Evolutionary conservation across 2,329 filamentous ascomycete species (phyloP).

Genomic region (Sarocladium strictum): DNA sequence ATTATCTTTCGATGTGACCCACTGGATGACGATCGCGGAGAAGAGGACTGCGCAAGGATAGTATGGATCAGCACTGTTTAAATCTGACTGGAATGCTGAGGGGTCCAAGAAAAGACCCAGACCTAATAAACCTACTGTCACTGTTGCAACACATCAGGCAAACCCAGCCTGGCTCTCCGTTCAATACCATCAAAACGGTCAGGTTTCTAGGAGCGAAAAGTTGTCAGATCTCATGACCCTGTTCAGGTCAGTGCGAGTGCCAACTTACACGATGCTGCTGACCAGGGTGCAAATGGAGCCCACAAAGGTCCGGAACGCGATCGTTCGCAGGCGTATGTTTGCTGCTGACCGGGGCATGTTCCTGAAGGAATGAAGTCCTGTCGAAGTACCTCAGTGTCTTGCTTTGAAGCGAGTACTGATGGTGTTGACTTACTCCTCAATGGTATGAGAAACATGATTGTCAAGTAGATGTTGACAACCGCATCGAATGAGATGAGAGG

Average conservation of each 20-base stretch:
- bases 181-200: constrained; percentile 49
- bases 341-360: constrained; percentile 34
- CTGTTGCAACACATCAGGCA: constrained; percentile 61
- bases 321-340: constrained; percentile 39
- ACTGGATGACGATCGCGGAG: constrained; percentile 55
- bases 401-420: too few species aligned
- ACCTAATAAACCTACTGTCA: constrained; percentile 45
- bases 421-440: constrained; percentile 40
- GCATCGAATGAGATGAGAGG: constrained; percentile 57
- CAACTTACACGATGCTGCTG: constrained; percentile 49
- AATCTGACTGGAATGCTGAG: not conserved
- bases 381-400: not conserved
- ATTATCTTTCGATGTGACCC: constrained; percentile 46
- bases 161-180: constrained; percentile 59
- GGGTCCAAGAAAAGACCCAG: too few species aligned
- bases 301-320: constrained; percentile 53
- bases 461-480: constrained; percentile 57
- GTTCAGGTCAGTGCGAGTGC: not conserved
- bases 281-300: constrained; percentile 51
- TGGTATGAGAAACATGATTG: constrained; percentile 56
- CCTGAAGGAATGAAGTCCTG: constrained; percentile 50
- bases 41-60: constrained; percentile 43
- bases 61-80: not conserved
- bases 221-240: too few species aligned
- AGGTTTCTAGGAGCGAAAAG: constrained; percentile 42